Evolutionary conservation across 2,329 filamentous ascomycete species (phyloP).

Genomic region (Botrytis porri): DNA sequence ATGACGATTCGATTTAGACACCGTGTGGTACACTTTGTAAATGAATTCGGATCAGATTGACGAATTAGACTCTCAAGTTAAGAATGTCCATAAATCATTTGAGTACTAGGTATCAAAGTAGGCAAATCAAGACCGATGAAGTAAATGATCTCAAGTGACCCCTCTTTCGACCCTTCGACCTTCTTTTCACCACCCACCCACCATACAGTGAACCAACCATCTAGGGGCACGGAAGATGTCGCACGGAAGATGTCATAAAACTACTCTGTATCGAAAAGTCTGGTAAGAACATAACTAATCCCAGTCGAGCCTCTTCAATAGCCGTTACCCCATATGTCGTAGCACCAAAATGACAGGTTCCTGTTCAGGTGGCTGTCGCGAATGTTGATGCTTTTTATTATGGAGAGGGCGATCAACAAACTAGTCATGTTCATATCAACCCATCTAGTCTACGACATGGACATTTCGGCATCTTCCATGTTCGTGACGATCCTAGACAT

Average conservation of each 20-base stretch:
- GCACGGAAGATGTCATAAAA: not conserved
- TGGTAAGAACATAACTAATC: not conserved
- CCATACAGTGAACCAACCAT: not conserved
- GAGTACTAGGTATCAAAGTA: not conserved
- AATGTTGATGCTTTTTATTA: not conserved
- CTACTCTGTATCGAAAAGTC: not conserved
- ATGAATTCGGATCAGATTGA: not conserved
- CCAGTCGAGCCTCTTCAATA: not conserved
- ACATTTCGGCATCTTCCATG: not conserved
- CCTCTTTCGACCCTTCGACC: not conserved
- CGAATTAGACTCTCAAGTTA: not conserved
- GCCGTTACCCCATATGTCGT: not conserved
- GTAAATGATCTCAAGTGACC: not conserved
- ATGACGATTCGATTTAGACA: constrained; percentile 4
- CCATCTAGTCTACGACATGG: not conserved
- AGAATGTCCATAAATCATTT: not conserved
- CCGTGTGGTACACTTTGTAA: not conserved
- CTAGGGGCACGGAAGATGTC: not conserved
- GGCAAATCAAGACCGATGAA: not conserved
- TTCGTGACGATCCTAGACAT: not conserved
- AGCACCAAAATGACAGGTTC: not conserved
- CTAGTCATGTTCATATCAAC: not conserved
- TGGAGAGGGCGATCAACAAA: not conserved
- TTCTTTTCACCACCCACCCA: not conserved
- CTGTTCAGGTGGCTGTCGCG: not conserved